A percentile compares a stretch with the other conserved stretches of the same genome.
Evolutionary conservation across 352 stramenopile species (phyloP).

Genomic region (Plasmopara viticola): DNA sequence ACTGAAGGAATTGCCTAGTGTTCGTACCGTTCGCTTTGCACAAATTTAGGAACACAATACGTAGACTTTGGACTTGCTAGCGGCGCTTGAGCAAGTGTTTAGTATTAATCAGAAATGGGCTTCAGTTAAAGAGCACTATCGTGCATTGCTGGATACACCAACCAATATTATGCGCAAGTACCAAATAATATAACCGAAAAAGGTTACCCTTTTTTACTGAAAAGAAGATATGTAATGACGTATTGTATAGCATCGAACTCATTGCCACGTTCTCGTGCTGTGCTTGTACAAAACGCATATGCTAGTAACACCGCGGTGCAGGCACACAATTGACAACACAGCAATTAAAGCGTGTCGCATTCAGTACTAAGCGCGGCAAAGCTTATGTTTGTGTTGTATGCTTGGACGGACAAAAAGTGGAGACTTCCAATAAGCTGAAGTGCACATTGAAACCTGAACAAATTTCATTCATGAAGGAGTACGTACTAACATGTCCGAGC

Average conservation of each 20-base stretch:
- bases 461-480: too few species aligned
- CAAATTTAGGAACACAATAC: slow-evolving; percentile 30
- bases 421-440: too few species aligned
- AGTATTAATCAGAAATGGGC: background rate
- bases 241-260: slow-evolving; percentile 54
- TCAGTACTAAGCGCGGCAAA: slow-evolving; percentile 48
- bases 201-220: slow-evolving; percentile 24
- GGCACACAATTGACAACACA: slow-evolving; percentile 63
- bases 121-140: background rate
- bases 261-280: slow-evolving; percentile 66
- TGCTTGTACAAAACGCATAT: slow-evolving; percentile 8
- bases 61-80: background rate
- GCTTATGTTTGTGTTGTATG: slow-evolving; percentile 12
- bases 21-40: slow-evolving; percentile 65
- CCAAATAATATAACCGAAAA: slow-evolving; percentile 9
- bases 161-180: slow-evolving; percentile 6
- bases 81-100: background rate
- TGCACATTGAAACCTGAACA: too few species aligned
- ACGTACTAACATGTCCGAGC: too few species aligned
- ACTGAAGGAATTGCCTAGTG: slow-evolving; percentile 54
- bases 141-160: background rate
- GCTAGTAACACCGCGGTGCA: slow-evolving; percentile 43
- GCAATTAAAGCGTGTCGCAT: slow-evolving; percentile 67
- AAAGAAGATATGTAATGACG: slow-evolving; percentile 38
- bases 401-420: too few species aligned